These are phyloP conservation scores for Metschnikowia vanudenii DNA, from an alignment of 805 yeast genomes.

Conservation along the genomic window DNA sequence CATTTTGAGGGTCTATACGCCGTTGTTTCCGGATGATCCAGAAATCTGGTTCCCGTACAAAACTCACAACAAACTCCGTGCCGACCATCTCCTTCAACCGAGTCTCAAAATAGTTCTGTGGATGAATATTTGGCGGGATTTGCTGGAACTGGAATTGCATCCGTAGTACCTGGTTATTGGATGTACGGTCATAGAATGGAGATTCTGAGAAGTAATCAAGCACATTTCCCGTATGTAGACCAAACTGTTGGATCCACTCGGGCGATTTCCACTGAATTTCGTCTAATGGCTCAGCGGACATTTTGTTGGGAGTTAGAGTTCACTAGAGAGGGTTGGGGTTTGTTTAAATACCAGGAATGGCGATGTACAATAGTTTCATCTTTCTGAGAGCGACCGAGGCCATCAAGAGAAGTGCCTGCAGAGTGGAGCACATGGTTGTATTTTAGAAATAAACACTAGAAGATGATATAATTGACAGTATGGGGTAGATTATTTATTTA, in stretches of 20 bases:
- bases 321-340: too few relatives aligned
- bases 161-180: conserved; percentile 89
- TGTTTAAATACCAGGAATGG: neutral
- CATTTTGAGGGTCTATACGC: conserved; percentile 52
- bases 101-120: conserved; percentile 42
- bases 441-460: too few relatives aligned
- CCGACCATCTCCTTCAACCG: conserved; percentile 81
- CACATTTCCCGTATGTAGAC: conserved; percentile 84
- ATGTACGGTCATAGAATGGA: conserved; percentile 91
- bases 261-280: conserved; percentile 97
- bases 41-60: conserved; percentile 82
- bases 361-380: too few relatives aligned
- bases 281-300: conserved; percentile 51
- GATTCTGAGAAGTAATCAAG: conserved; percentile 90
- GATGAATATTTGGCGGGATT: conserved; percentile 33
- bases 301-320: too few relatives aligned
- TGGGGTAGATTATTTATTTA: too few relatives aligned
- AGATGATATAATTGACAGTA: too few relatives aligned
- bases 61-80: conserved; percentile 73
- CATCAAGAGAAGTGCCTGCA: neutral
- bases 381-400: neutral
- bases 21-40: conserved; percentile 89
- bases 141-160: conserved; percentile 90
- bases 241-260: conserved; percentile 92
- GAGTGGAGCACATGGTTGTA: neutral